phyloP scores from a whole-genome alignment of 192 early-diverging fungal genomes.

The Entrophospora sp. region DNA sequence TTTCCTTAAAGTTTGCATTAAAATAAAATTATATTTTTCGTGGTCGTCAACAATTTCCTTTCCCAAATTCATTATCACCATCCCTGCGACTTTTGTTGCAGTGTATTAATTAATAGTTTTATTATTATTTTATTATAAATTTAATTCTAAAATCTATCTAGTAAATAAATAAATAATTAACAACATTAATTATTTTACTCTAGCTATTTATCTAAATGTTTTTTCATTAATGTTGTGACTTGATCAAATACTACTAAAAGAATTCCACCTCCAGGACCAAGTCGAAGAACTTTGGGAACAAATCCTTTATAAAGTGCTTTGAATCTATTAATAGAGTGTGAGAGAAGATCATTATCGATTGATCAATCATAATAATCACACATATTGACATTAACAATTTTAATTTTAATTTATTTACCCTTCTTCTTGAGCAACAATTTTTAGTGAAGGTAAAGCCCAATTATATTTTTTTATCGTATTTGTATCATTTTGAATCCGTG shows the following conservation, averaged over 20 bases:
- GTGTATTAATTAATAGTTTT: too few relatives aligned
- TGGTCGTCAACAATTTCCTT: too few relatives aligned
- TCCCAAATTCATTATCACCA: too few relatives aligned
- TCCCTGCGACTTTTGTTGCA: too few relatives aligned
- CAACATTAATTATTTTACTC: background rate
- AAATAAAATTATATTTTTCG: too few relatives aligned
- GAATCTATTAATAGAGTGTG: slow-evolving; percentile 35
- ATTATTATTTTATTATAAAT: too few relatives aligned
- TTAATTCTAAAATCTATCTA: too few relatives aligned
- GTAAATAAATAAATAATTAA: too few relatives aligned
- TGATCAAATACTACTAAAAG: slow-evolving; percentile 86
- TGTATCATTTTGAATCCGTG: slow-evolving; percentile 81
- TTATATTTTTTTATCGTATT: slow-evolving; percentile 72
- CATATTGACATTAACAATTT: background rate
- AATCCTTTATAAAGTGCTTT: slow-evolving; percentile 89
- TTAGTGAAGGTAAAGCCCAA: slow-evolving; percentile 74
- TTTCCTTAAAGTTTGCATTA: too few relatives aligned
- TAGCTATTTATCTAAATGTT: slow-evolving; percentile 36
- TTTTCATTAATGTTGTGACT: slow-evolving; percentile 77
- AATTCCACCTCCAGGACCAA: slow-evolving; percentile 75
- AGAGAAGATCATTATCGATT: too few relatives aligned
- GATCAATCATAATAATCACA: too few relatives aligned
- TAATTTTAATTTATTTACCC: slow-evolving; percentile 44
- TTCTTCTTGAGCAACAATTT: slow-evolving; percentile 78
- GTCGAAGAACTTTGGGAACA: slow-evolving; percentile 86